Percentiles rank a stretch among this genome's conserved stretches.
These are phyloP conservation scores for Colletotrichum gloeosporioides DNA, from an alignment of 2,329 filamentous ascomycete genomes.

Conservation along the genomic window DNA sequence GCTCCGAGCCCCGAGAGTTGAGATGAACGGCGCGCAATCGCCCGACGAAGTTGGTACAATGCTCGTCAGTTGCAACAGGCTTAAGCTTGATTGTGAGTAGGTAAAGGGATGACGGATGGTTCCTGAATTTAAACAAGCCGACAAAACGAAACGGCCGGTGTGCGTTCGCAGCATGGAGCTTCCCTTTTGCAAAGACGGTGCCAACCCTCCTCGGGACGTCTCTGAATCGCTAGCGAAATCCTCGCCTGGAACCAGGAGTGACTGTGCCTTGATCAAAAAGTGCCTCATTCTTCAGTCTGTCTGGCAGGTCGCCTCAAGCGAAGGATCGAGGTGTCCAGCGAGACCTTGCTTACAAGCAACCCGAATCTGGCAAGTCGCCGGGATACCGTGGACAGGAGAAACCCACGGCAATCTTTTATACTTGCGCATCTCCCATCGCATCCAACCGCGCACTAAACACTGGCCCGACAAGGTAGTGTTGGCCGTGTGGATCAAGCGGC, in stretches of 20 bases:
- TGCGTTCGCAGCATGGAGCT: neutral
- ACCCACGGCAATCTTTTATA: neutral
- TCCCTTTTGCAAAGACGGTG: neutral
- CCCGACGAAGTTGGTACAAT: neutral
- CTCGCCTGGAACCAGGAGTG: neutral
- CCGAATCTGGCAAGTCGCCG: neutral
- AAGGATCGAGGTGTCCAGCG: neutral
- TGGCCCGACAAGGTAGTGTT: neutral
- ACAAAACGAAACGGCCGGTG: neutral
- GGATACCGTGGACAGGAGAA: neutral
- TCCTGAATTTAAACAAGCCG: neutral
- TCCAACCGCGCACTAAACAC: neutral
- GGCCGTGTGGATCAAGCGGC: neutral
- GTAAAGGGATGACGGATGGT: neutral
- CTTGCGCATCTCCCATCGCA: conserved; percentile 5
- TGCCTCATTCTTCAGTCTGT: neutral
- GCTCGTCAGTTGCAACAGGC: neutral
- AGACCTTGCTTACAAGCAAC: neutral
- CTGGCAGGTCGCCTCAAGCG: neutral
- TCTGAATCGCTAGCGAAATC: neutral
- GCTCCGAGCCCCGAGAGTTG: neutral
- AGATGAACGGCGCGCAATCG: neutral
- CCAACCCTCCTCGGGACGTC: neutral
- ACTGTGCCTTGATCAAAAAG: neutral
- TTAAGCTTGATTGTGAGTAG: neutral